phyloP scores from a whole-genome alignment of 345 rosid genomes.

The Eucalyptus cloeziana region DNA sequence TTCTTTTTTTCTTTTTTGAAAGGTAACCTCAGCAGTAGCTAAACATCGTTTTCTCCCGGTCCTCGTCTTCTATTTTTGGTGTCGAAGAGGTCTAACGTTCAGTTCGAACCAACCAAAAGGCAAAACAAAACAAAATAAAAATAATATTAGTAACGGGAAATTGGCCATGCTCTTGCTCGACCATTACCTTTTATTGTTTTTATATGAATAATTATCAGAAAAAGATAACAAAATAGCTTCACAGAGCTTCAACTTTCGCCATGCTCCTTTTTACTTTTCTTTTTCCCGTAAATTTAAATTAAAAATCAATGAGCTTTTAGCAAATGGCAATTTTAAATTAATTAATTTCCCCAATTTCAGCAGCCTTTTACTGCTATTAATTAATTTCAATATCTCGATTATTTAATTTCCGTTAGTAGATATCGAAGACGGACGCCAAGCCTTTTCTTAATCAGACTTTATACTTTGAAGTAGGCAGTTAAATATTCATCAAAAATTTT shows the following conservation, averaged over 20 bases:
- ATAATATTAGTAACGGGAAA: background rate
- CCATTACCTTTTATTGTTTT: background rate
- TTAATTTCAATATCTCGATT: background rate
- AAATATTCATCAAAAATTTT: constrained; percentile 38
- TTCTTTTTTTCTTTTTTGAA: background rate
- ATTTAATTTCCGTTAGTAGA: constrained; percentile 14
- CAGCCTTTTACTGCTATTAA: constrained; percentile 1
- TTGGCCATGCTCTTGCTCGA: background rate
- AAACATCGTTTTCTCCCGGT: background rate
- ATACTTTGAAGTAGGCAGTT: constrained; percentile 58
- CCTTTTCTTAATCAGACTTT: constrained; percentile 81
- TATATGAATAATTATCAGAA: background rate
- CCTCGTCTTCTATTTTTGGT: background rate
- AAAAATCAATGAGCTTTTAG: background rate
- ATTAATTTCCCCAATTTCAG: background rate
- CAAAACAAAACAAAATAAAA: background rate
- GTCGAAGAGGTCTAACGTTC: background rate
- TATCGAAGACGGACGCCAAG: constrained; percentile 82
- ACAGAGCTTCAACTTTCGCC: background rate
- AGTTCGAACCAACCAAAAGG: background rate
- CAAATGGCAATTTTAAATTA: background rate
- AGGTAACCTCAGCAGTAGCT: background rate
- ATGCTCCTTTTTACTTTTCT: constrained; percentile 8
- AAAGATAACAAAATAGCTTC: background rate
- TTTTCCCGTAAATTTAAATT: background rate